Conservation (phyloP, 2,329 filamentous ascomycete species). For the Diplocarpon mali region DNA sequence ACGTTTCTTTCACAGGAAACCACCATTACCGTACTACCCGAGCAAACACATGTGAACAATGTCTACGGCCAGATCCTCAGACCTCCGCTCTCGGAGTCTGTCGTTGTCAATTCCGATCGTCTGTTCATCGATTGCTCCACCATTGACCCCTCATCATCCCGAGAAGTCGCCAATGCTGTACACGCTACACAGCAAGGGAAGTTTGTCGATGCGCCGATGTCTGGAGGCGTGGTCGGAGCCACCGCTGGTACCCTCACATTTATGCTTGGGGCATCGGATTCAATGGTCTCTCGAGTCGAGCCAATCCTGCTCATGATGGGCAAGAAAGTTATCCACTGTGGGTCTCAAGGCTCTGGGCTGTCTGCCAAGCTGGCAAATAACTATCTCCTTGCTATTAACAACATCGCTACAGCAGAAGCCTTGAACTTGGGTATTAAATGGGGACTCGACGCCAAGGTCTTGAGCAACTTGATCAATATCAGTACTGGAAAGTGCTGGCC, state of each 20-base stretch:
- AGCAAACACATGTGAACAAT: slow-evolving; percentile 74
- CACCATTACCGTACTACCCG: slow-evolving; percentile 80
- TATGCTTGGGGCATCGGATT: slow-evolving; percentile 69
- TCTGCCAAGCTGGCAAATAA: slow-evolving; percentile 95
- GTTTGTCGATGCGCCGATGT: slow-evolving; percentile 95
- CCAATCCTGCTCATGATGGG: slow-evolving; percentile 74
- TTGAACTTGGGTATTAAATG: slow-evolving; percentile 46
- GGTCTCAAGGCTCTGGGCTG: slow-evolving; percentile 72
- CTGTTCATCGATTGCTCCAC: slow-evolving; percentile 95
- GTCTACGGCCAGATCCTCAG: slow-evolving; percentile 71
- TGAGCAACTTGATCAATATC: slow-evolving; percentile 82
- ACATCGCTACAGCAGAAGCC: slow-evolving; percentile 52
- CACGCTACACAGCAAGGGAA: slow-evolving; percentile 54
- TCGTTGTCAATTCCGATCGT: slow-evolving; percentile 44
- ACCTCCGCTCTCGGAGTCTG: slow-evolving; percentile 38
- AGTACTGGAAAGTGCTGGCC: slow-evolving; percentile 96
- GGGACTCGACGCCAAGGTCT: slow-evolving; percentile 44
- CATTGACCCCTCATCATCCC: slow-evolving; percentile 82
- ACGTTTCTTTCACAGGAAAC: slow-evolving; percentile 59
- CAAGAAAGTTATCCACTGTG: slow-evolving; percentile 74
- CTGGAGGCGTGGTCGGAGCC: slow-evolving; percentile 87
- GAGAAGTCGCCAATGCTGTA: slow-evolving; percentile 62
- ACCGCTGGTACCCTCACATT: slow-evolving; percentile 82
- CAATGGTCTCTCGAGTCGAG: slow-evolving; percentile 52
- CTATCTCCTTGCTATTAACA: slow-evolving; percentile 88